Evolutionary conservation across 164 flowering plant species (phyloP).

Genomic region (Nymphaea colorata): DNA sequence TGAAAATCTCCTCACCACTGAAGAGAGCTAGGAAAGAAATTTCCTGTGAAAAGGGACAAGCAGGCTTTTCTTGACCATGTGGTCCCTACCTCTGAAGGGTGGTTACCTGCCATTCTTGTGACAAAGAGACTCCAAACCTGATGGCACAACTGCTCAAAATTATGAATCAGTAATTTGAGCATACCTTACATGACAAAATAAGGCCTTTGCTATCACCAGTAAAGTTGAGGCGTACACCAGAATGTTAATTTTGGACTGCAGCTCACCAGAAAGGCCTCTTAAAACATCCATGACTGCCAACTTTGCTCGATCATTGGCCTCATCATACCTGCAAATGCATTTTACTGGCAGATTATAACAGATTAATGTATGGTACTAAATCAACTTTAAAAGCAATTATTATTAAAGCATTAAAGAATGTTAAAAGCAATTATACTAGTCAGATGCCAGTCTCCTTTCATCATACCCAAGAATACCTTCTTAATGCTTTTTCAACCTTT

Average conservation of each 20-base stretch:
- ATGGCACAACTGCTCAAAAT: too few species aligned
- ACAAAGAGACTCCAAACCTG: too few species aligned
- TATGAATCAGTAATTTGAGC: too few species aligned
- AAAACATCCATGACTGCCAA: conserved; percentile 61
- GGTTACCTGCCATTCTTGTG: too few species aligned
- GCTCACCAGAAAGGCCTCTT: conserved; percentile 68
- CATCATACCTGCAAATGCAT: conserved; percentile 63
- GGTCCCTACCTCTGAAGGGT: too few species aligned
- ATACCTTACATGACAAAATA: conserved; percentile 89
- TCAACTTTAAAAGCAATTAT: not conserved
- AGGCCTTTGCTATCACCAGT: conserved; percentile 86
- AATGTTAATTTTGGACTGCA: conserved; percentile 61
- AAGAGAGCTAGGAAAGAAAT: too few species aligned
- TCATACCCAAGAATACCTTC: conserved; percentile 28
- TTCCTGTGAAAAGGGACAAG: too few species aligned
- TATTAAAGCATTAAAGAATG: not conserved
- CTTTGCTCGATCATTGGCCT: conserved; percentile 66
- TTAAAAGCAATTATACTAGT: not conserved
- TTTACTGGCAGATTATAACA: not conserved
- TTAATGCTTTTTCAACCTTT: conserved; percentile 76
- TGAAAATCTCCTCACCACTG: too few species aligned
- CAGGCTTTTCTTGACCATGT: too few species aligned
- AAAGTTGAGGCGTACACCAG: conserved; percentile 85
- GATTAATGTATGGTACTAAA: not conserved
- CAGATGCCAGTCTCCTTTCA: not conserved